Evolutionary conservation across 495 filamentous ascomycete genomes (phyloP), one percentile per base, ranked within the genome.

Genomic region (Staphylotrichum tortipilum): DNA sequence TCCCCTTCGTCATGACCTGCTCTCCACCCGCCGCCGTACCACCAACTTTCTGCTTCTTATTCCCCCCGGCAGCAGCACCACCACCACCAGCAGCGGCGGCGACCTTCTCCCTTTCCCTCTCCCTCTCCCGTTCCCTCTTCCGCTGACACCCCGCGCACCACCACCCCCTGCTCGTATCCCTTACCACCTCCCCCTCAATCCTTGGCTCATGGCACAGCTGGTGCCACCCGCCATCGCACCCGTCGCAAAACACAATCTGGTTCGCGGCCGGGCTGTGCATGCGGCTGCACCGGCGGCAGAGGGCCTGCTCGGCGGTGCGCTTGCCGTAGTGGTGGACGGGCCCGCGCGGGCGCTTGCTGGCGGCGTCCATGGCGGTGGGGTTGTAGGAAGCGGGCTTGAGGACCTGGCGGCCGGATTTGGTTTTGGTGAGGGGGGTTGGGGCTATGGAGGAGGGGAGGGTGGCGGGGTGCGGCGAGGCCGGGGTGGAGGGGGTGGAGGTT

Each of bases 221-320:
- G 64, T 98, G 92, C 80, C 89, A 98, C 14, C 84, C 78, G 10
- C 73, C 74, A 61, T 92, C 89, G 71, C 92, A 98, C 11, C 81
- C 83, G 65, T 95, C 89, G 68, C 92, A 98, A 63, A 95, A 92
- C 7, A 97, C 92, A 48, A 98, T 95, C 69, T 81, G 77, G 65
- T 98, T 98, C 50, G 63, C 80, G 15, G 73, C 62, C 0, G 89
- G 85, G 47, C 82, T 86, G 43, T 87, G 79, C 8, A 86, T 81
- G 34, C 92, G 75, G 41, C 83, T 77, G 67, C 92, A 98, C 56
- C 81, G 74, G 49, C 81, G 83, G 67, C 92, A 97, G 12, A 84
- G 51, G 19, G 72, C 68, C 55, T 78, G 64, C 62, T 77, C 65
- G 47, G 68, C 62, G 28, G 71, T 72, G 52, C 74, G 70, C 69